phyloP scores from a whole-genome alignment of 192 early-diverging fungal genomes.

The Mycoemilia scoparia region DNA sequence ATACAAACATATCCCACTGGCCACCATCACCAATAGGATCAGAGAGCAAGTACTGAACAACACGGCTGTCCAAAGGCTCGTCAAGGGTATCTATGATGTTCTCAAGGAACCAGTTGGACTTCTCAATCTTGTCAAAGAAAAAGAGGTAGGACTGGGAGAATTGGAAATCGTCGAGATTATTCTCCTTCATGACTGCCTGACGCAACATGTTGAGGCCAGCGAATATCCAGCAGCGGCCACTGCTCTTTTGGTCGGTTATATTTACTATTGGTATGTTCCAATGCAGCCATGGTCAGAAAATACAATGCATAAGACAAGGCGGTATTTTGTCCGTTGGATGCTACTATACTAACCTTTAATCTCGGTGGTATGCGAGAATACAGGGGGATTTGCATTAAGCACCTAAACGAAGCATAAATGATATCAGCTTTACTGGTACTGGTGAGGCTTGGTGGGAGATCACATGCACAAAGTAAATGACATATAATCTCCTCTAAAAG shows the following conservation, averaged over 20 bases:
- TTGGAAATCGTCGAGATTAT: slow-evolving; percentile 62
- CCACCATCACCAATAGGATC: slow-evolving; percentile 54
- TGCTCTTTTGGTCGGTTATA: slow-evolving; percentile 54
- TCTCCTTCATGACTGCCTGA: slow-evolving; percentile 45
- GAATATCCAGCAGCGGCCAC: slow-evolving; percentile 71
- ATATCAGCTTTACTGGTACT: too few relatives aligned
- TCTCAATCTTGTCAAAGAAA: slow-evolving; percentile 65
- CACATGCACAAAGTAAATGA: too few relatives aligned
- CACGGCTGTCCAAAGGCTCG: slow-evolving; percentile 39
- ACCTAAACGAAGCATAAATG: too few relatives aligned
- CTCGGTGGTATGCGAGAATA: too few relatives aligned
- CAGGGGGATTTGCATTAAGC: too few relatives aligned
- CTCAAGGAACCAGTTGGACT: slow-evolving; percentile 67
- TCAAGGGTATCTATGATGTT: slow-evolving; percentile 47
- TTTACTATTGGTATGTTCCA: too few relatives aligned
- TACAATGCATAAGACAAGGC: too few relatives aligned
- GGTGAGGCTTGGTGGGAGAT: too few relatives aligned
- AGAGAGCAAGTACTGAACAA: slow-evolving; percentile 48
- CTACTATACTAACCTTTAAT: too few relatives aligned
- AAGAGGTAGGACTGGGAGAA: slow-evolving; percentile 59
- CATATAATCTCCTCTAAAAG: too few relatives aligned
- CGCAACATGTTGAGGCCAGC: slow-evolving; percentile 60
- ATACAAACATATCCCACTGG: slow-evolving; percentile 66
- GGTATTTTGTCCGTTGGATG: too few relatives aligned
- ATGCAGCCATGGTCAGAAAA: too few relatives aligned